Conservation (phyloP, 2,329 filamentous ascomycete genomes). For the Aciculosporium take region DNA sequence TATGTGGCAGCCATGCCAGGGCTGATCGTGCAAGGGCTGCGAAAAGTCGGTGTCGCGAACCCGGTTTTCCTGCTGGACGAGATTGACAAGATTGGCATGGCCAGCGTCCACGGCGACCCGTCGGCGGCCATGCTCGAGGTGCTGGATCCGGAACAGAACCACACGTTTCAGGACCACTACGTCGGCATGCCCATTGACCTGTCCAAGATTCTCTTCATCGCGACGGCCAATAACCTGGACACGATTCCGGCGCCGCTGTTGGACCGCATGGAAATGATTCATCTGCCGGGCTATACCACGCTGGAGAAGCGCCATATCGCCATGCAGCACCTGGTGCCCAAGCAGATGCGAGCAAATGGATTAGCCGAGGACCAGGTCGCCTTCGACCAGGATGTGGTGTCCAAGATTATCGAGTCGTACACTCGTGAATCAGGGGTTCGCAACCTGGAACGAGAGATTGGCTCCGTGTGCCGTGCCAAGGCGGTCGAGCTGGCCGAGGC, state of each 20-base stretch:
- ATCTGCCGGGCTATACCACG: slow-evolving; percentile 88
- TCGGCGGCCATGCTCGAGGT: slow-evolving; percentile 97
- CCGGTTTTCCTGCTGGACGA: slow-evolving; percentile 93
- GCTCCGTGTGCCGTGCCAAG: slow-evolving; percentile 85
- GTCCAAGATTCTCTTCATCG: slow-evolving; percentile 93
- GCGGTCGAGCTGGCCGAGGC: slow-evolving; percentile 91
- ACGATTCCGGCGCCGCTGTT: slow-evolving; percentile 89
- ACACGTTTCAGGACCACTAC: slow-evolving; percentile 91
- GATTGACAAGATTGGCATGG: slow-evolving; percentile 88
- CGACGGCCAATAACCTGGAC: slow-evolving; percentile 86
- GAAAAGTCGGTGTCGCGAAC: slow-evolving; percentile 91
- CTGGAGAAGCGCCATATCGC: slow-evolving; percentile 95
- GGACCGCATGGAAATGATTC: slow-evolving; percentile 94
- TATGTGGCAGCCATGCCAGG: slow-evolving; percentile 99
- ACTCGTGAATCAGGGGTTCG: slow-evolving; percentile 93
- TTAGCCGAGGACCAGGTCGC: slow-evolving; percentile 60
- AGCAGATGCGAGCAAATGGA: slow-evolving; percentile 86
- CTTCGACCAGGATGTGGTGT: slow-evolving; percentile 71
- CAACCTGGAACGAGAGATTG: slow-evolving; percentile 90
- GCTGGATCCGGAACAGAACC: slow-evolving; percentile 91
- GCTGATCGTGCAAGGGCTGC: slow-evolving; percentile 79
- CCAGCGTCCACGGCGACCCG: slow-evolving; percentile 88
- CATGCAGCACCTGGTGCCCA: slow-evolving; percentile 82
- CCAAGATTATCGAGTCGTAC: slow-evolving; percentile 92
- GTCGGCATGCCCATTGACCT: slow-evolving; percentile 90